A percentile compares a stretch with the other conserved stretches of the same genome.
Evolutionary conservation across 2,329 filamentous ascomycete genomes (phyloP).

Genomic region (Fusarium bulbicola): DNA sequence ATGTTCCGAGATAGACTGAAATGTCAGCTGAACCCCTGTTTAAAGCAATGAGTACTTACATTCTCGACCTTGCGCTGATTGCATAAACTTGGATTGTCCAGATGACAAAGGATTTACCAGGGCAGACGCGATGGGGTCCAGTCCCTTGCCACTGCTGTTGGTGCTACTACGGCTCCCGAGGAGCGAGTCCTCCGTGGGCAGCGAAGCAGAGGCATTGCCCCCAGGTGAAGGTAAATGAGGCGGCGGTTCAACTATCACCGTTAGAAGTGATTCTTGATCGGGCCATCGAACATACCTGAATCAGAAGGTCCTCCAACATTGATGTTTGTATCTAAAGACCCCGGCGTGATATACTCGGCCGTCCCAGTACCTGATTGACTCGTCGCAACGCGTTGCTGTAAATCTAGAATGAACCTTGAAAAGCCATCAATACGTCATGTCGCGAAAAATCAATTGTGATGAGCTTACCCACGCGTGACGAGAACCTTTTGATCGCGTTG

Average conservation of each 20-base stretch:
- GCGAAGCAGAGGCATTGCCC: slow-evolving; percentile 17
- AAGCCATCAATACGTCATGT: background rate
- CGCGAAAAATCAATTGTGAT: background rate
- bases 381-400: slow-evolving; percentile 44
- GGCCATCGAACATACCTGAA: slow-evolving; percentile 1
- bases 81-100: slow-evolving; percentile 53
- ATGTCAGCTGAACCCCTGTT: background rate
- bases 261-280: accelerated
- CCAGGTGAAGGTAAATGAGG: slow-evolving; percentile 2
- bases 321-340: slow-evolving; percentile 33
- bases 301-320: slow-evolving; percentile 28
- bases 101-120: slow-evolving; percentile 55
- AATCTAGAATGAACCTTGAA: slow-evolving; percentile 48
- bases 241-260: background rate
- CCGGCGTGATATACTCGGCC: slow-evolving; percentile 35
- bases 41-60: slow-evolving; percentile 45
- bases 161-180: slow-evolving; percentile 29
- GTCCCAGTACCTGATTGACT: slow-evolving; percentile 10
- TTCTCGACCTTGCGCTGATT: slow-evolving; percentile 51
- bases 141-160: slow-evolving; percentile 19
- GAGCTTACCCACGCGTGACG: slow-evolving; percentile 54
- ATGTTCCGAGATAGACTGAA: slow-evolving; percentile 62
- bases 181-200: slow-evolving; percentile 21
- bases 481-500: slow-evolving; percentile 59
- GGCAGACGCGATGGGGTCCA: slow-evolving; percentile 44